phyloP scores from a whole-genome alignment of 2,329 filamentous ascomycete genomes.

The Diaporthe sp. region DNA sequence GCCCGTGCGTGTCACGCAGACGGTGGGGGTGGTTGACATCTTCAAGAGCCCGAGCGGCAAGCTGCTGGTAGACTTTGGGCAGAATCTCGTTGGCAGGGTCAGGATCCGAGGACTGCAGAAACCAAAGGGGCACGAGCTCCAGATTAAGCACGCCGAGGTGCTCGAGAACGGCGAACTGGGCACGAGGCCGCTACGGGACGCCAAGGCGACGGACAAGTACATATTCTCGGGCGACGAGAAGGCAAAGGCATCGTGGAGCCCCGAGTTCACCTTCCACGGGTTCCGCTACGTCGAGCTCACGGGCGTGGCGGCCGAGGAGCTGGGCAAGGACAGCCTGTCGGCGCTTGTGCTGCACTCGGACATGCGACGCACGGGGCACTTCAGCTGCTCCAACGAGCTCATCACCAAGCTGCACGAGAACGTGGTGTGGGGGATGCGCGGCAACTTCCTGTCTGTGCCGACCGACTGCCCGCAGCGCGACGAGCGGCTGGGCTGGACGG shows the following conservation, averaged over 20 bases:
- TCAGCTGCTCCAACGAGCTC: slow-evolving; percentile 63
- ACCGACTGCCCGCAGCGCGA: slow-evolving; percentile 71
- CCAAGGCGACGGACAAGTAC: slow-evolving; percentile 57
- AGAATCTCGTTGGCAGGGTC: slow-evolving; percentile 69
- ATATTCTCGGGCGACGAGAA: slow-evolving; percentile 46
- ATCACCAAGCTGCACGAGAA: slow-evolving; percentile 70
- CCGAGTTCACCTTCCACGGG: slow-evolving; percentile 66
- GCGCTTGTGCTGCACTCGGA: slow-evolving; percentile 63
- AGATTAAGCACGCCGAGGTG: slow-evolving; percentile 67
- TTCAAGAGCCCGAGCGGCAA: slow-evolving; percentile 53
- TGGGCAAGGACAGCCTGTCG: slow-evolving; percentile 42
- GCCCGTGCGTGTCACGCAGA: slow-evolving; percentile 49
- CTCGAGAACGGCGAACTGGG: slow-evolving; percentile 62
- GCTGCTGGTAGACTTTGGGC: slow-evolving; percentile 68
- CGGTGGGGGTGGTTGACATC: slow-evolving; percentile 39
- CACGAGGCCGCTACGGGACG: slow-evolving; percentile 57
- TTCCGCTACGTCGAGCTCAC: slow-evolving; percentile 66
- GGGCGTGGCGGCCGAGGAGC: slow-evolving; percentile 52
- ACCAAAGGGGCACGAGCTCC: slow-evolving; percentile 56
- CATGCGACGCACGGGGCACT: slow-evolving; percentile 63
- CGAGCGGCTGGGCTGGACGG: slow-evolving; percentile 67
- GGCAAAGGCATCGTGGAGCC: slow-evolving; percentile 52
- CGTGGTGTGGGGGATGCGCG: slow-evolving; percentile 68
- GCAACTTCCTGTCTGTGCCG: slow-evolving; percentile 70
- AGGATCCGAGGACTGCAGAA: slow-evolving; percentile 54